phyloP scores from a whole-genome alignment of 2,329 filamentous ascomycete species.

The Chaetomium globosum region DNA sequence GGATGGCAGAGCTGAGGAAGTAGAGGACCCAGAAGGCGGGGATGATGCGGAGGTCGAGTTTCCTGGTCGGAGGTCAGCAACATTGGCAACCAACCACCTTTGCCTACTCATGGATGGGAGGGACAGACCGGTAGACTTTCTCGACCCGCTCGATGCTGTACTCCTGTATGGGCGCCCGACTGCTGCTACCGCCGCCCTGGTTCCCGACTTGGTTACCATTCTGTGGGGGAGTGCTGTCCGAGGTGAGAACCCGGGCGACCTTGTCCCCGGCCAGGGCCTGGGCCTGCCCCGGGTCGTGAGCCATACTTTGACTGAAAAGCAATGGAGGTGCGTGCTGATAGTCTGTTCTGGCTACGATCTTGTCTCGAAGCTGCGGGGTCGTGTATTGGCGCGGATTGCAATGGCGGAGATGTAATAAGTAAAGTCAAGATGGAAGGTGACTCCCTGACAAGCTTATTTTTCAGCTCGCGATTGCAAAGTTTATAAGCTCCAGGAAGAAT shows the following conservation, averaged over 20 bases:
- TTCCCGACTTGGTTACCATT: conserved; percentile 18
- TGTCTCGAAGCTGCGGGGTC: background rate
- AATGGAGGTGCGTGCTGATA: conserved; percentile 57
- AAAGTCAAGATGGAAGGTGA: background rate
- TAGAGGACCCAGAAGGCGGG: conserved; percentile 87
- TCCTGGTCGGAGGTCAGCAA: conserved; percentile 41
- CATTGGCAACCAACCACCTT: background rate
- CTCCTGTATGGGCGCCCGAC: conserved; percentile 39
- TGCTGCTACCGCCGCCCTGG: conserved; percentile 30
- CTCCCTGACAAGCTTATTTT: background rate
- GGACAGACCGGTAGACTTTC: conserved; percentile 52
- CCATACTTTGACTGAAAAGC: conserved; percentile 55
- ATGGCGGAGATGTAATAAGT: background rate
- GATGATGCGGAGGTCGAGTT: conserved; percentile 62
- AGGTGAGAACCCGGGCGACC: conserved; percentile 7
- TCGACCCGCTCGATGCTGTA: conserved; percentile 58
- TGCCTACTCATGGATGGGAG: background rate
- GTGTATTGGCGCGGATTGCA: background rate
- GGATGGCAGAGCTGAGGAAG: conserved; percentile 88
- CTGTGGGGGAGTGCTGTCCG: conserved; percentile 26
- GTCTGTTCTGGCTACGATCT: conserved; percentile 45
- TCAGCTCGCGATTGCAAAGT: background rate
- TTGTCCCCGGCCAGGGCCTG: conserved; percentile 38
- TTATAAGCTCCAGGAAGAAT: conserved; percentile 13
- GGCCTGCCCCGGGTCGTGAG: conserved; percentile 41